Evolutionary conservation across 305 asterid species (phyloP).

Genomic region (Fraxinus floribunda): DNA sequence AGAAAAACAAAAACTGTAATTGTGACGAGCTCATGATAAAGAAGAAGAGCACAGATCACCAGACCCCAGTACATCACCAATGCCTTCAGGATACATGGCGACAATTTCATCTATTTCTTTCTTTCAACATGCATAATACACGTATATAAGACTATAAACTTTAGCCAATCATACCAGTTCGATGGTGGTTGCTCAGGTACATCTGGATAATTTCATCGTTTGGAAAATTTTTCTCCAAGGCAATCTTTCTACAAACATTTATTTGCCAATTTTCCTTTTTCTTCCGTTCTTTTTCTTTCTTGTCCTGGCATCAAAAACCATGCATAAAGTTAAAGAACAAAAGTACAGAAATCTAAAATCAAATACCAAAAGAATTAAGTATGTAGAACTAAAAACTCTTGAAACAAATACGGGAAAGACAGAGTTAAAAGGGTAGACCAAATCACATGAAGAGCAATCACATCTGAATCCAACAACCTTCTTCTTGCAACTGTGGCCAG

Average conservation of each 20-base stretch:
- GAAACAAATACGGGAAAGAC: not conserved
- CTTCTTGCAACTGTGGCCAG: conserved; percentile 55
- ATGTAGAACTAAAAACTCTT: not conserved
- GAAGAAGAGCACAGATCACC: not conserved
- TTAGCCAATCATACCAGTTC: conserved; percentile 46
- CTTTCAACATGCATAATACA: not conserved
- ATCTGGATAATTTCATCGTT: conserved; percentile 63
- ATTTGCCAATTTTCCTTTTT: conserved; percentile 64
- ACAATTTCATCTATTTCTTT: not conserved
- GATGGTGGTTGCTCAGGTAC: conserved; percentile 53
- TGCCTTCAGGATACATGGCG: not conserved
- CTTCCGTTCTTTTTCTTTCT: conserved; percentile 60
- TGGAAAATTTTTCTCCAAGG: conserved; percentile 63
- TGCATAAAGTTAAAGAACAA: conserved; percentile 25
- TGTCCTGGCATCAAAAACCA: conserved; percentile 51
- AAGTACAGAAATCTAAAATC: conserved; percentile 15
- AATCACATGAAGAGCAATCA: conserved; percentile 65
- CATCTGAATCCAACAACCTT: conserved; percentile 73
- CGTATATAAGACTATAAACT: not conserved
- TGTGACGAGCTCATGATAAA: not conserved
- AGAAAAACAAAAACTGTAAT: conserved; percentile 4
- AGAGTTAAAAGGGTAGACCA: conserved; percentile 40
- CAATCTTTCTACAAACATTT: conserved; percentile 65
- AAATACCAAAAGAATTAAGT: conserved; percentile 2
- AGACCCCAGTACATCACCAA: not conserved